Evolutionary conservation across 805 yeast species (phyloP), one percentile per base, ranked within the genome.

Genomic region (Hanseniaspora lindneri): DNA sequence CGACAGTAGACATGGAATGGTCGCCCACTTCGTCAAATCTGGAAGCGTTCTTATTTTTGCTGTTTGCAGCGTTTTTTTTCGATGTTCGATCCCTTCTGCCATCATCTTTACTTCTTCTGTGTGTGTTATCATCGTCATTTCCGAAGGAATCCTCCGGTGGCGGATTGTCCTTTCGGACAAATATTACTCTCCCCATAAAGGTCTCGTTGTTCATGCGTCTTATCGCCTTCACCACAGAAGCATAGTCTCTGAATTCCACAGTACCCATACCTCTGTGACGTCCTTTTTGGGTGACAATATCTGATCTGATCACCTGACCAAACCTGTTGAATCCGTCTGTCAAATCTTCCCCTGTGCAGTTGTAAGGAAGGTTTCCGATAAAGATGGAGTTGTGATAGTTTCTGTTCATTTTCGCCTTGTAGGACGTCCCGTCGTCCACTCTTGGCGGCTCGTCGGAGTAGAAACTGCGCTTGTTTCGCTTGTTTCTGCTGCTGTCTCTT

Each of bases 201-300:
- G 68, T 69, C 27, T 78, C 70, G 58, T 83, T 79, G 64, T 83
- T 82, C 57, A 72, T 80, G 56, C 75, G 70, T 47, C 70, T 66
- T 57, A 87, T 84, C 11, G 96, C 96, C 21, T 67, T 71, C 41
- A 70, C 72, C 5, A 85, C 95, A 49, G 77, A 81, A 16, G 73
- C 79, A 52, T 71, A 70, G 51, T 69, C 68, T 11, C 77, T 68
- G 58, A 80, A 88, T 63, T 87, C 96, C 36, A 87, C 95, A 21
- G 95, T 84, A 35, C 88, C 89, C 89, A 81, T 82, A 53, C 94
- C 94, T 66, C 89, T 72, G 59, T 86, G 80, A 58, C 81, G 81
- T 50, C 94, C 94, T 56, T 80, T 76, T 52, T 76, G 72, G 2
- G 80, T 78, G 39, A 86, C 80, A 47, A 88, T 80, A 62, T 87